A percentile compares a stretch with the other conserved stretches of the same genome.
Conservation (phyloP, 2,329 filamentous ascomycete species). For the Chaetomium olivaceum region DNA sequence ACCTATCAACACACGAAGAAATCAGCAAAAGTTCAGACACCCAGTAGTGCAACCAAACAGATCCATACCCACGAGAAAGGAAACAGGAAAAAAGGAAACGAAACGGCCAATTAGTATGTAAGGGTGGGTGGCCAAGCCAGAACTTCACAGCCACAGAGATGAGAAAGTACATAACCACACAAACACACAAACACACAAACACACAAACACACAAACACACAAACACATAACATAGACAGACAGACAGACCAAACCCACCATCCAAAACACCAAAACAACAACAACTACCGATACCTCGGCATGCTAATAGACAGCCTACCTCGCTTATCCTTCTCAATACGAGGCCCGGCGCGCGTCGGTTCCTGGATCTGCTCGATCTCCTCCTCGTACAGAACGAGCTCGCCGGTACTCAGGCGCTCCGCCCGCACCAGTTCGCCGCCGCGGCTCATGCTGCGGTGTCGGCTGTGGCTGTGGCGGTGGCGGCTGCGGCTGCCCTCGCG, state of each 20-base stretch:
- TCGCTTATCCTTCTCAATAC: constrained; percentile 88
- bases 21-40: constrained; percentile 33
- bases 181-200: neutral
- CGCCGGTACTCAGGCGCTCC: constrained; percentile 59
- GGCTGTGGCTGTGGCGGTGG: constrained; percentile 12
- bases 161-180: neutral
- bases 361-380: constrained; percentile 57
- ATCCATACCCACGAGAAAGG: constrained; percentile 20
- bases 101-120: neutral
- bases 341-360: constrained; percentile 54
- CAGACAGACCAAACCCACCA: neutral
- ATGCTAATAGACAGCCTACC: constrained; percentile 90
- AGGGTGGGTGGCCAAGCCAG: too few species aligned
- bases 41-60: neutral
- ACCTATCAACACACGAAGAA: constrained; percentile 45
- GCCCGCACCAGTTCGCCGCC: constrained; percentile 57
- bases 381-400: constrained; percentile 65
- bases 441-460: constrained; percentile 34
- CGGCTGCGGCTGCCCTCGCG: constrained; percentile 28
- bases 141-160: too few species aligned
- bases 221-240: neutral
- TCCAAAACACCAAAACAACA: neutral
- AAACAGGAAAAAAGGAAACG: constrained; percentile 8
- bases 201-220: neutral
- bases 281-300: constrained; percentile 62